Base-by-base conservation (phyloP, 805 yeast species). In the Metschnikowia borealis region DNA sequence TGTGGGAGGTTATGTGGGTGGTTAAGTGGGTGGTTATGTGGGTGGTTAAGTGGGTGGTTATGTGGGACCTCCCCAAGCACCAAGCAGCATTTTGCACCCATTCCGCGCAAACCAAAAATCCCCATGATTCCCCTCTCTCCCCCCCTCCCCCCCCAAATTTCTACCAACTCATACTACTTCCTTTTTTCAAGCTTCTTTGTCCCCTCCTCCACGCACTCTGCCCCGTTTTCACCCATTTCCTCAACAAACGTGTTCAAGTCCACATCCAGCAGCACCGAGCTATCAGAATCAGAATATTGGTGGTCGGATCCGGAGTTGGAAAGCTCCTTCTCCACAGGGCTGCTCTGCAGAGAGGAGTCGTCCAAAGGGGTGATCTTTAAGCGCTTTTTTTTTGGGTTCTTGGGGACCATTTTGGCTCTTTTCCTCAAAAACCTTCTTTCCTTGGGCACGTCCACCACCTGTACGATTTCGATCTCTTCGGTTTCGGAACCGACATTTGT, bases 391-490 rank as follows among this genome's bases (percentile, higher is more conserved):
- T 36, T 35, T 3, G 7, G 11, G 6, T 21, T 23, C 17, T 14
- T 20, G 5, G 40, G 13, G 6, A 7, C 17, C 2, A 15, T 6
- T 13, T 13, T 35, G 21, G 21, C 11, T 29, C 54, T 21, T 13
- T 52, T 43, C 11, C 46, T 46, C 29, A 50, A 39, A 20, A 36
- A 44, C 26, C 40, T 35, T 15, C 40, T 14, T 1, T 32, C 11
- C 20, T 44, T 43, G 32, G 55, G 49, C n/a, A 46, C 20, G 11
- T 46, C 44, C 26, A 29, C 37, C 20, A 46, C 51, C 23, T 34
- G 34, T 7, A 52, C 44, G n/a, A 52, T 44, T 14, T 44, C 35
- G 21, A 52, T 29, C 5, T 52, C 53, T 5, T 39, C 53, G 10
- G 38, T 33, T 10, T 33, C 31, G 5, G 45, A 42, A n/a, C n/a